Evolutionary conservation across 2,329 filamentous ascomycete genomes (phyloP).

Genomic region (Phyllosticta citrichinensis): DNA sequence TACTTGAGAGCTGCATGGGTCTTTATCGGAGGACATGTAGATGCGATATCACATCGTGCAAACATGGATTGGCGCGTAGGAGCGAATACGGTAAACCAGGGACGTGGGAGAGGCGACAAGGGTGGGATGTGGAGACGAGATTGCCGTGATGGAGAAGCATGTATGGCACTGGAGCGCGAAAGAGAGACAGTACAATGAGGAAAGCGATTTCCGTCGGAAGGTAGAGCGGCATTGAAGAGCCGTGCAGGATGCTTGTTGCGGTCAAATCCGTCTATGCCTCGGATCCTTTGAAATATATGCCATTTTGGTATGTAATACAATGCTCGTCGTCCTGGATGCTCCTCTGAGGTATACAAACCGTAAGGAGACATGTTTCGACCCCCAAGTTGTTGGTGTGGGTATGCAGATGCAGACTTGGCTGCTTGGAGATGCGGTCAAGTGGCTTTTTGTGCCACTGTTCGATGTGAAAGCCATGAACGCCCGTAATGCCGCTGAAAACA

Average conservation of each 20-base stretch:
- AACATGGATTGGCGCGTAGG: background rate
- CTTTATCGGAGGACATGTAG: background rate
- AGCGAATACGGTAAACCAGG: background rate
- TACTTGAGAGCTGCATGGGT: background rate
- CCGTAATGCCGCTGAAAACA: background rate
- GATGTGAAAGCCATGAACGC: background rate
- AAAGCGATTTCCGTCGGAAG: background rate
- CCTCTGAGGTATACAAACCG: background rate
- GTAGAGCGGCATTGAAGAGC: background rate
- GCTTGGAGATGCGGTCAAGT: background rate
- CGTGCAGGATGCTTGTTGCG: background rate
- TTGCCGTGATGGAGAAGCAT: background rate
- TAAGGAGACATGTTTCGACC: background rate
- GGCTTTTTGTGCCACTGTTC: background rate
- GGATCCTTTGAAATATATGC: background rate
- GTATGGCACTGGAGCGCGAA: background rate
- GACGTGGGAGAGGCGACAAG: background rate
- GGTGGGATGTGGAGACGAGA: background rate
- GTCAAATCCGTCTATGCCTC: background rate
- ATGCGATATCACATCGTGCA: background rate
- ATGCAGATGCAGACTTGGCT: background rate
- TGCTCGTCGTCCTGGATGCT: background rate
- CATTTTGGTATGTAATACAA: too few relatives aligned
- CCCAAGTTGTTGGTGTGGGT: background rate
- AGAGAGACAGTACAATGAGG: background rate